Base-by-base conservation (phyloP, 1,284 basidiomycete species). In the Fomitopsis pinicola region DNA sequence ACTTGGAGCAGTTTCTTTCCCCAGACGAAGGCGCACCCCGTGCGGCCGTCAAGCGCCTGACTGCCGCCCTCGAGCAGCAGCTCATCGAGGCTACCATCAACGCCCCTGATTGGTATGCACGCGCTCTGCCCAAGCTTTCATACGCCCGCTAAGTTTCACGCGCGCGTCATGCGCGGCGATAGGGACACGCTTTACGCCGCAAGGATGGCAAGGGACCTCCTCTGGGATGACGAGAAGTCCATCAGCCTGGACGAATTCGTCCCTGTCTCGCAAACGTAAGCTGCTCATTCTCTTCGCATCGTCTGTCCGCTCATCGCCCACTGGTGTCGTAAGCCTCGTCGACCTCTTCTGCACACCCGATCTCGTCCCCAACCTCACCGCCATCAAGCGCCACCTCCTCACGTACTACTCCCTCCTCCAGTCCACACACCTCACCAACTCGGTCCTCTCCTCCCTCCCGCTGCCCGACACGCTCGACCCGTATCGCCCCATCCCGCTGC, bases 351-450 rank as follows among this genome's bases (percentile, higher is more conserved):
- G 88, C 15, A 87, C 86, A 42, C 77, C 83, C 9, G 80, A 87
- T 69, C 77, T 83, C n/a, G 82, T 83, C 4, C 77, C 83, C 15
- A 85, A 86, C 67, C 80, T 89, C 69, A 79, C 77, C 60, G 75
- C 78, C 26, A 85, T 91, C 64, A 88, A 85, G 71, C 78, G 82
- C n/a, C 78, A 84, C 56, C 82, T 98, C 45, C 82, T 94, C 60
- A 86, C 88, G 67, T 97, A 97, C 73, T 91, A 94, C 73, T 90
- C 91, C 10, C 84, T 96, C n/a, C 83, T 98, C 22, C 84, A 91
- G 66, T 86, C 89, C 1, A 87, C 93, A 7, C 82, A 89, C 63
- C 83, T 97, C 42, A 91, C 91, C 36, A 94, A 97, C 76, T 82
- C 88, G 42, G 88, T 90, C 9, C 81, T 98, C 40, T 86, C 89